Evolutionary conservation across 169 alveolate genomes (phyloP), one percentile per base, ranked within the genome.

Genomic region (Plasmodium relictum): DNA sequence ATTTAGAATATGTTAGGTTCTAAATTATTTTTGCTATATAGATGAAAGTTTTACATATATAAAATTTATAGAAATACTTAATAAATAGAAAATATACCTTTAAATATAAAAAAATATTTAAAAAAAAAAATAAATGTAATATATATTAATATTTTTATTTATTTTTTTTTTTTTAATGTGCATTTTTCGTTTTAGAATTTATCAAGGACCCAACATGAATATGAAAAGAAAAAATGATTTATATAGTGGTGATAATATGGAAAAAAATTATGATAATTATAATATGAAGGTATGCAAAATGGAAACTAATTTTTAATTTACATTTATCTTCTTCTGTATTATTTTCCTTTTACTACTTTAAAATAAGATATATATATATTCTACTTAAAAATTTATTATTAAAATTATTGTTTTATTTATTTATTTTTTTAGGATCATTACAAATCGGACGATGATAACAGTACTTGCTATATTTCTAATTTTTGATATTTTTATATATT

Each of bases 371-470:
- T 63, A 24, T 39, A 63, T 39, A 63, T 63, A 20, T 39, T 16
- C 37, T 37, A 16, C 20, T 61, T 61, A 6, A 10, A 12, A 16
- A 2, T 8, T 10, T 52, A 61, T 20, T 61, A 26, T 1, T 24
- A 16, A 61, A 18, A 54, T 54, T 12, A 18, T 12, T 16, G 14
- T 54, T 10, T n/a, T 65, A 5, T 65, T 65, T 16, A 12, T 65
- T n/a, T n/a, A n/a, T 31, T 65, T 68, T 68, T 54, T 16, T 58
- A 78, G 85, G 91, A 83, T 2, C 66, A 62, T 65, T 83, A 70
- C 73, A 83, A 83, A 70, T 68, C 86, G 62, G 91, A 83, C 45
- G 85, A 83, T 58, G 91, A 69, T 20, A 83, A 83, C 48, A 83
- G 85, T 83, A 70, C 63, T 78, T 63, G 63, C 10, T 65, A 8